phyloP scores from a whole-genome alignment of 1,139 yeast species.

The Suzukiozyma palmioleophila region DNA sequence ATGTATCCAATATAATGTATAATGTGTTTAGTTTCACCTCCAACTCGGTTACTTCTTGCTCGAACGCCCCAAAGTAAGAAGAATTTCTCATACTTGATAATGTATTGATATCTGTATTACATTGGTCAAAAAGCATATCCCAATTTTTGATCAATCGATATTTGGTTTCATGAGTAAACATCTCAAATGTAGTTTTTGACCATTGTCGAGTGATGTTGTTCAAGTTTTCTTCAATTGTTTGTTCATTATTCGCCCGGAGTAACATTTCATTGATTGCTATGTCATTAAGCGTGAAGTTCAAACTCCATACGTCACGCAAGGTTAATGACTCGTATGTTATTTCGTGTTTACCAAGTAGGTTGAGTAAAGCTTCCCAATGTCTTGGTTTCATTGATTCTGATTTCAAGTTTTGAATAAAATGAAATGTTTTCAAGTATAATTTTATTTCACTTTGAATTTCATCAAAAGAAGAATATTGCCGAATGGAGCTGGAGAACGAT shows the following conservation, averaged over 20 bases:
- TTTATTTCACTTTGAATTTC: constrained; percentile 48
- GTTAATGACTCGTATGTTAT: constrained; percentile 24
- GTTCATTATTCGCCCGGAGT: constrained; percentile 70
- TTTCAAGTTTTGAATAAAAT: constrained; percentile 47
- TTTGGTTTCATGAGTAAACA: constrained; percentile 51
- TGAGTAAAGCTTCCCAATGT: constrained; percentile 64
- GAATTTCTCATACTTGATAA: constrained; percentile 73
- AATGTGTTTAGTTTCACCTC: constrained; percentile 54
- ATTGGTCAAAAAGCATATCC: constrained; percentile 56
- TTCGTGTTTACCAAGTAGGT: constrained; percentile 17
- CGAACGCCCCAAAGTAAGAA: constrained; percentile 57
- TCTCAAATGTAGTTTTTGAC: constrained; percentile 47
- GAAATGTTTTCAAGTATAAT: constrained; percentile 31
- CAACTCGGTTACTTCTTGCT: constrained; percentile 51
- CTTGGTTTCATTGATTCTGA: constrained; percentile 57
- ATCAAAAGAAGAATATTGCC: constrained; percentile 70
- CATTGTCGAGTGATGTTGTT: constrained; percentile 45
- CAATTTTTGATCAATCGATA: constrained; percentile 64
- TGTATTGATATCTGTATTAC: constrained; percentile 58
- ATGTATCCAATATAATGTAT: constrained; percentile 53
- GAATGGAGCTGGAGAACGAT: constrained; percentile 52
- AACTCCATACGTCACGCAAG: constrained; percentile 59
- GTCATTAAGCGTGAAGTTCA: constrained; percentile 49
- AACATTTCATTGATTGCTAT: constrained; percentile 45
- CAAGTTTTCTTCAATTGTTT: constrained; percentile 56